A percentile compares a stretch with the other conserved stretches of the same genome.
These are phyloP conservation scores for Azolla pinnata DNA, from an alignment of 75 land plant genomes.

Conservation along the genomic window DNA sequence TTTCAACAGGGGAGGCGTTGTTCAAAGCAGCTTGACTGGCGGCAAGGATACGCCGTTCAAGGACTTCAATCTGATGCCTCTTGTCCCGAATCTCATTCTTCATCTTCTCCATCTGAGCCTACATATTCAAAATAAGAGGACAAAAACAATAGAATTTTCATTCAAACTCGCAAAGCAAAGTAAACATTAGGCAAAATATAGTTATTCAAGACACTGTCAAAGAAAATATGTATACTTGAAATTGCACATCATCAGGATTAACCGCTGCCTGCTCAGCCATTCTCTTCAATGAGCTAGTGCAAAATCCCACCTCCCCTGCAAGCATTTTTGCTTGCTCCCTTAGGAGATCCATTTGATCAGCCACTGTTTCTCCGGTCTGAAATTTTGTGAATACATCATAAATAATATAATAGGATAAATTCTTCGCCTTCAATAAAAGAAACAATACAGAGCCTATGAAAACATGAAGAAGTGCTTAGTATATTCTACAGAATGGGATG, in stretches of 20 bases:
- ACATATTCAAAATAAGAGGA: too few relatives aligned
- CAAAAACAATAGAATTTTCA: too few relatives aligned
- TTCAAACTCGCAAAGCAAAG: neutral
- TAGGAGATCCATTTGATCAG: slow-evolving; percentile 32
- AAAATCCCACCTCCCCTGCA: slow-evolving; percentile 50
- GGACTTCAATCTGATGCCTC: slow-evolving; percentile 54
- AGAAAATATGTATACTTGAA: slow-evolving; percentile 21
- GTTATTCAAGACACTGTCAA: too few relatives aligned
- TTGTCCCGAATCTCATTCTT: slow-evolving; percentile 83
- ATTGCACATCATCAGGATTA: slow-evolving; percentile 19
- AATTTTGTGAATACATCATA: too few relatives aligned
- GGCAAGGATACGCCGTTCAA: slow-evolving; percentile 66
- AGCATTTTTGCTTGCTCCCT: slow-evolving; percentile 40
- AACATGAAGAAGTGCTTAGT: too few relatives aligned
- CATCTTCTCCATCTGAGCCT: slow-evolving; percentile 63
- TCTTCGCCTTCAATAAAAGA: too few relatives aligned
- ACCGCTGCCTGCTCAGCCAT: slow-evolving; percentile 22
- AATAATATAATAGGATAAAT: too few relatives aligned
- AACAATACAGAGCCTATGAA: too few relatives aligned
- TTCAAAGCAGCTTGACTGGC: slow-evolving; percentile 51
- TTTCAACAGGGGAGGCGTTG: slow-evolving; percentile 60
- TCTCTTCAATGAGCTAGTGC: slow-evolving; percentile 29
- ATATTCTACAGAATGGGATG: too few relatives aligned
- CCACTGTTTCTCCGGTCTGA: slow-evolving; percentile 29
- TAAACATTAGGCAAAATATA: too few relatives aligned